Evolutionary conservation across 2,329 filamentous ascomycete species (phyloP), one percentile per base, ranked within the genome.

Genomic region (Penicillium hordei): DNA sequence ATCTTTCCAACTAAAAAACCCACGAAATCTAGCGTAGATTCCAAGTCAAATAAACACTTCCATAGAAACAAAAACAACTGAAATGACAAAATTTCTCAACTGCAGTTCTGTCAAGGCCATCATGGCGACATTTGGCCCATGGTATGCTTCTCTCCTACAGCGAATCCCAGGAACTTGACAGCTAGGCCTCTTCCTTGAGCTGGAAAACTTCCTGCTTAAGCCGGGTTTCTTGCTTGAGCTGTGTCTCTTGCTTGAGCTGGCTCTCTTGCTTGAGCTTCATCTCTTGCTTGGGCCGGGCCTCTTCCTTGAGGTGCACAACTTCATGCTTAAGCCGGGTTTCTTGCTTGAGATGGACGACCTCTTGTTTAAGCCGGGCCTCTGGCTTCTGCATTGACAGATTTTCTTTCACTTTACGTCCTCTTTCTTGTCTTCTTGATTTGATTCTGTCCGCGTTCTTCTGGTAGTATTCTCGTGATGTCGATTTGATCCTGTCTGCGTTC

Each of bases 401-500:
- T 7, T 17, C 13, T 33, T 46, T 17, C 8, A 19, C 7, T 17
- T 23, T 10, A 9, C 1, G 4, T 1, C 1, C 1, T 9, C 3
- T 3, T 45, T 45, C 25, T 43, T 8, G 4, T 25, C 3, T 9
- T 42, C 8, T 19, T 7, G 13, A 5, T 6, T 15, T 31, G 27
- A 17, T 2, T 7, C 12, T 8, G 4, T 48, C 21, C 25, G 21
- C 13, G 40, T 43, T 43, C 27, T 31, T 15, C 43, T 4, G 9
- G 0, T 9, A 3, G n/a, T 5, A 25, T 12, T 27, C 8, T n/a
- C 1, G n/a, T 7, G n/a, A n/a, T n/a, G n/a, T n/a, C n/a, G 1
- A 5, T 2, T 10, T 33, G 1, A 45, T 1, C 5, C 1, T 33
- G 2, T 27, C 33, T 48, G n/a, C 15, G n/a, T 38, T 38, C 34